Base-by-base conservation (phyloP, 2,329 filamentous ascomycete genomes). In the Beauveria pseudobassiana region DNA sequence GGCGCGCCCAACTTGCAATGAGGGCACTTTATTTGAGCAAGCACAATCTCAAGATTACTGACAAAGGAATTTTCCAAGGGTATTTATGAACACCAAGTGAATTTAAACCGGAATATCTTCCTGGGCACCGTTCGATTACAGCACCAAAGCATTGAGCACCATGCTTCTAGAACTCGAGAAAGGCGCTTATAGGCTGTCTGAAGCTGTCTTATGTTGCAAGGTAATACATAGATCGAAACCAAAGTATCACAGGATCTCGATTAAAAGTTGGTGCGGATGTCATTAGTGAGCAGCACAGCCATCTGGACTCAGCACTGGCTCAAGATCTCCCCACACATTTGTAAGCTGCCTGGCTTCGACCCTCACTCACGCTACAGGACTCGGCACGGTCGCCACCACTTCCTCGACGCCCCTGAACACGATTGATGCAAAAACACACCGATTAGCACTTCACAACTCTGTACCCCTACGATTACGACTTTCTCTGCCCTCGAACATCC, bases 291-390 rank as follows among this genome's bases (percentile, higher is more conserved):
- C 30, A 24, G 50, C 30, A 24, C n/a, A 12, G 12, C 53, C n/a
- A 34, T 51, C 28, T 5, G n/a, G 12, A 18, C 49, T 54, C 18
- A 43, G 38, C 51, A 43, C n/a, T 12, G 22, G 34, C 30, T 43
- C 16, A 16, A 34, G 45, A 58, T 58, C 22, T 20, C 56, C 48
- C 48, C 57, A 45, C 57, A 59, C 48, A 56, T 56, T 51, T 56
- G 51, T 62, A 57, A 52, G 55, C 55, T 53, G 55, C 30, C 30
- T 5, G 30, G 42, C 49, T 58, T 58, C 56, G 54, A 42, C 50
- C 10, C 50, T 43, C 42, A 40, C 22, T 24, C 12, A 5, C 30
- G 30, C 30, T 34, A 34, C 30, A 34, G 12, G 30, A 34, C 30
- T 34, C 30, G 30, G 9, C 16, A 48, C 9, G 48, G 46, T 1